Evolutionary conservation across 192 early-diverging fungal genomes (phyloP).

Genomic region (Obelidium mucronatum): DNA sequence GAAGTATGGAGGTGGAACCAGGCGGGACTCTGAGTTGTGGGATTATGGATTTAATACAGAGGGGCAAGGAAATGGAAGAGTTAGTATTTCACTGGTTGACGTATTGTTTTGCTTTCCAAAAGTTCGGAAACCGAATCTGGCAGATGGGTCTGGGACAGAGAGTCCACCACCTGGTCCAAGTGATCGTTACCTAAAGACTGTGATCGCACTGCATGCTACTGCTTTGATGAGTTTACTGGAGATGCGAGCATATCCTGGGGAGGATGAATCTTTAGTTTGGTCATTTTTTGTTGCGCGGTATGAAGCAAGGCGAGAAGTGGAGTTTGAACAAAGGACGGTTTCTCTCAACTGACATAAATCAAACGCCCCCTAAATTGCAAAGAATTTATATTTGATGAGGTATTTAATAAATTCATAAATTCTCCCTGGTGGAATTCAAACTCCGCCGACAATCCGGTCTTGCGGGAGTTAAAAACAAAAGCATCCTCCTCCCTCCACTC

Average conservation of each 20-base stretch:
- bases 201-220: conserved; percentile 25
- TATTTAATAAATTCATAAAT: no score
- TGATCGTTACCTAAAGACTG: conserved; percentile 25
- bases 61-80: background rate
- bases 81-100: conserved; percentile 27
- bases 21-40: conserved; percentile 21
- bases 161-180: background rate
- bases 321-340: conserved; percentile 9
- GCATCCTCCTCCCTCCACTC: no score
- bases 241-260: conserved; percentile 25
- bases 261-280: conserved; percentile 15
- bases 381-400: no score
- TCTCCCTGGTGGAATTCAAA: no score
- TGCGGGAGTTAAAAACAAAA: no score
- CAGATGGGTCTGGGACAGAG: background rate
- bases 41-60: conserved; percentile 12
- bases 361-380: no score
- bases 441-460: no score
- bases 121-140: background rate
- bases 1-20: conserved; percentile 10
- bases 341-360: no score
- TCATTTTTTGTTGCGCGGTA: conserved; percentile 28
- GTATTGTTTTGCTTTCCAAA: conserved; percentile 35
- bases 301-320: conserved; percentile 26
- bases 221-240: conserved; percentile 34